Base-by-base conservation (phyloP, 2,329 filamentous ascomycete species). In the Didymellaceae sp. region DNA sequence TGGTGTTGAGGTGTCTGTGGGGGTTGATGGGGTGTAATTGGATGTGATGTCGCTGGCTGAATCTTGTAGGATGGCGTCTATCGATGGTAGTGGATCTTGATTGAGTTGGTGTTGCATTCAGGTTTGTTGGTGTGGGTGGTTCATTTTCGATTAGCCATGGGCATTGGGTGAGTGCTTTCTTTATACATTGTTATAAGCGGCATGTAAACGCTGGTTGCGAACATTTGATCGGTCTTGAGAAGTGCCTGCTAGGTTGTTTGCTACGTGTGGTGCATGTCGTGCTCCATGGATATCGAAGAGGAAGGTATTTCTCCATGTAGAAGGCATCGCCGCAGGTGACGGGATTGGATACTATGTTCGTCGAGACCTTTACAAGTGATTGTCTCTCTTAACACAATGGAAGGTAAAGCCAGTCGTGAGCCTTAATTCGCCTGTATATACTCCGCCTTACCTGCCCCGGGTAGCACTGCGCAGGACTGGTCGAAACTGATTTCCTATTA, bases 261-360 rank as follows among this genome's bases (percentile, higher is more conserved):
- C 47, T 51, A 51, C 35, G 24, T 51, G 35, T 18, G 35, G 41
- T 35, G 24, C 18, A 40, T 24, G 40, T 31, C 31, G 24, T 24
- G 20, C 40, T 45, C n/a, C n/a, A n/a, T 18, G 40, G 21, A 33
- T 21, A 17, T 40, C 21, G 14, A 17, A 14, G 5, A 26, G 20
- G 21, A 11, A 21, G 16, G 26, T 2, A 16, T 14, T 35, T 44
- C 47, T 35, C 18, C 8, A 35, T 10, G 8, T 51, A 11, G 47
- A 30, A 51, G 14, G 22, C 14, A 3, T 14, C 18, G 22, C 47
- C 41, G 41, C 40, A 40, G 35, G 30, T 18, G 30, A 18, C 41
- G 47, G 41, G 20, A 41, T 40, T 35, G 30, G 4, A 6, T 45
- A 21, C 41, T 28, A 51, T 16, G 34, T 45, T 43, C 24, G 5